Percentiles rank a stretch among this genome's conserved stretches.
Evolutionary conservation across 495 filamentous ascomycete genomes (phyloP).

Genomic region (Oidiodendron maius): DNA sequence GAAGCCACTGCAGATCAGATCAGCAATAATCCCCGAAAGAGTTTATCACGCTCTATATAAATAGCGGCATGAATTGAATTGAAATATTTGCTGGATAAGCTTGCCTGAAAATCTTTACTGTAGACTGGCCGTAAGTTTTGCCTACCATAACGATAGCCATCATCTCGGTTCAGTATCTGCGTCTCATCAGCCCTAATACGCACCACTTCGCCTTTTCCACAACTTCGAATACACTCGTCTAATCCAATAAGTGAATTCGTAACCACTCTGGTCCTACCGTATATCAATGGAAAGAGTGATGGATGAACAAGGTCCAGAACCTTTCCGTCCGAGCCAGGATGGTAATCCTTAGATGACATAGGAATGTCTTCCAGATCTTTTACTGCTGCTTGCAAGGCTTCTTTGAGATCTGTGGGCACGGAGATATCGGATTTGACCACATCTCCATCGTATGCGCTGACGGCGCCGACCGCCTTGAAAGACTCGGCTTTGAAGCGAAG

Average conservation of each 20-base stretch:
- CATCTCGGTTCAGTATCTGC: background rate
- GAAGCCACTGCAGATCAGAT: constrained; percentile 14
- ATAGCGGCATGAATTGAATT: too few species aligned
- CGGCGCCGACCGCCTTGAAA: constrained; percentile 8
- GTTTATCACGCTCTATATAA: too few species aligned
- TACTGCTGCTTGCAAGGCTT: constrained; percentile 27
- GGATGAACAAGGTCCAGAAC: constrained; percentile 34
- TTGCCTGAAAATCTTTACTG: background rate
- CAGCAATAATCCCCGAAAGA: too few species aligned
- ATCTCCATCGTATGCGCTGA: constrained; percentile 12
- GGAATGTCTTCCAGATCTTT: constrained; percentile 19
- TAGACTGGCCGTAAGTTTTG: too few species aligned
- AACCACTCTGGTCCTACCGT: constrained; percentile 23
- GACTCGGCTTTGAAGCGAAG: constrained; percentile 22
- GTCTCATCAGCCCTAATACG: background rate
- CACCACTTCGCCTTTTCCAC: constrained; percentile 7
- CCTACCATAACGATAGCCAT: background rate
- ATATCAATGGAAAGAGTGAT: constrained; percentile 38
- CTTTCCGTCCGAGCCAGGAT: constrained; percentile 16
- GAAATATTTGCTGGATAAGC: background rate
- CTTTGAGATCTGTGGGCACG: constrained; percentile 21
- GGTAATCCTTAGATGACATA: constrained; percentile 17
- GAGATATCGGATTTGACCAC: constrained; percentile 27
- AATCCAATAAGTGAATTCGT: constrained; percentile 3
- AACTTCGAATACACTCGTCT: constrained; percentile 6